phyloP scores from a whole-genome alignment of 176 grass and related monocot genomes.

The Cenchrus purpureus region DNA sequence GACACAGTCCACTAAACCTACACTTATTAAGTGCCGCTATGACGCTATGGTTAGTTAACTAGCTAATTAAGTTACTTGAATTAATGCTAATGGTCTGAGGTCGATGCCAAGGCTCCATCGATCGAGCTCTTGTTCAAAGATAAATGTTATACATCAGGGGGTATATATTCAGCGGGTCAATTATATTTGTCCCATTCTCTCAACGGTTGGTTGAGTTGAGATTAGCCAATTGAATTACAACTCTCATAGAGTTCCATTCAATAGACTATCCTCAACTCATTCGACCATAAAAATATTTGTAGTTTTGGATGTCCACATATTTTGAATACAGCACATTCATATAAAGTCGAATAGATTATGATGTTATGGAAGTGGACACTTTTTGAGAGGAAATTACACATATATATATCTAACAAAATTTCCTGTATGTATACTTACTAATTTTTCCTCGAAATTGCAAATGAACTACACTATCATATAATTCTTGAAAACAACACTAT shows the following conservation, averaged over 20 bases:
- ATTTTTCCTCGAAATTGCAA: background rate
- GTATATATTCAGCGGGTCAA: background rate
- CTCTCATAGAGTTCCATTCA: background rate
- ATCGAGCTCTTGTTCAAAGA: background rate
- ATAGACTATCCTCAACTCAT: background rate
- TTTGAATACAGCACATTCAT: background rate
- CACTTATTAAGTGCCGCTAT: background rate
- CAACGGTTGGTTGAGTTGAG: background rate
- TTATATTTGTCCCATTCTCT: background rate
- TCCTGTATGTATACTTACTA: background rate
- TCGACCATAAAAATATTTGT: background rate
- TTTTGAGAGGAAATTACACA: background rate
- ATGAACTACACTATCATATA: background rate
- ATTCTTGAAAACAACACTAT: too few relatives aligned
- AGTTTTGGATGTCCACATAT: background rate
- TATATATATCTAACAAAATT: background rate
- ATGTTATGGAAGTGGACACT: too few relatives aligned
- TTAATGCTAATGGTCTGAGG: too few relatives aligned
- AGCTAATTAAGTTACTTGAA: background rate
- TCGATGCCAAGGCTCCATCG: background rate
- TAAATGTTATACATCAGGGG: background rate
- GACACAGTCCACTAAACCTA: background rate
- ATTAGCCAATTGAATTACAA: background rate
- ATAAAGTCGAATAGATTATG: background rate
- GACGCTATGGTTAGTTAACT: background rate